Conservation (phyloP, 169 alveolate genomes). For the Eimeria sp. region DNA sequence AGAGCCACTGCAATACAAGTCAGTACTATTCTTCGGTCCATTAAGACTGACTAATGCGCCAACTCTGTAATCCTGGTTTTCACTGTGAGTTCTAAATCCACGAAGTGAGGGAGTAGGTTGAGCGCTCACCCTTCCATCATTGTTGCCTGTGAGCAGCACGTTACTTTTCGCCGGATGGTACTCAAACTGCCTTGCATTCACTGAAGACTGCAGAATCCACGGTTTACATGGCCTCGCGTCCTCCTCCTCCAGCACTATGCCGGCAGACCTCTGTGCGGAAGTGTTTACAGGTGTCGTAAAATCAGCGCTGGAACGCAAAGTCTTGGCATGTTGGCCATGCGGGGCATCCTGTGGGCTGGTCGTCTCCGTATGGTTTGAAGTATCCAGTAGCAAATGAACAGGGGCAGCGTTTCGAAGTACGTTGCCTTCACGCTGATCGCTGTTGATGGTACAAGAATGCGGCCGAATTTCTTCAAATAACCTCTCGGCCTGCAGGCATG, state of each 20-base stretch:
- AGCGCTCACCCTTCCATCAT: constrained; percentile 81
- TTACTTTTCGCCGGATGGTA: constrained; percentile 78
- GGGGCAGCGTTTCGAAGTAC: not conserved
- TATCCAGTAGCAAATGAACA: not conserved
- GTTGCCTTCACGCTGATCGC: not conserved
- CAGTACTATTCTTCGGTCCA: constrained; percentile 14
- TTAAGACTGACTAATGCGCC: constrained; percentile 17
- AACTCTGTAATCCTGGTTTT: not conserved
- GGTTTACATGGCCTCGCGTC: constrained; percentile 18
- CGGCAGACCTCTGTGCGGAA: constrained; percentile 22
- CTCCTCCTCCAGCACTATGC: constrained; percentile 39
- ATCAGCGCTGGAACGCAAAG: not conserved
- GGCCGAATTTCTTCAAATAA: not conserved
- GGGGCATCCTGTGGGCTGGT: not conserved
- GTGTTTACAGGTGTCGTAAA: not conserved
- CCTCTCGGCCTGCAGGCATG: not conserved
- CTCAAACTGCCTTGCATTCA: constrained; percentile 85
- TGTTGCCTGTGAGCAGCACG: constrained; percentile 82
- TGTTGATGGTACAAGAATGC: not conserved
- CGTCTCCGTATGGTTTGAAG: not conserved
- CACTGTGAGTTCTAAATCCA: not conserved
- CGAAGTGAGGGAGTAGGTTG: not conserved
- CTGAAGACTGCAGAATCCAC: constrained; percentile 71
- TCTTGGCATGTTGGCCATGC: not conserved
- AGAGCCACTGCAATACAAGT: not conserved